phyloP scores from a whole-genome alignment of 164 flowering plant species.

The Dillenia turbinata region DNA sequence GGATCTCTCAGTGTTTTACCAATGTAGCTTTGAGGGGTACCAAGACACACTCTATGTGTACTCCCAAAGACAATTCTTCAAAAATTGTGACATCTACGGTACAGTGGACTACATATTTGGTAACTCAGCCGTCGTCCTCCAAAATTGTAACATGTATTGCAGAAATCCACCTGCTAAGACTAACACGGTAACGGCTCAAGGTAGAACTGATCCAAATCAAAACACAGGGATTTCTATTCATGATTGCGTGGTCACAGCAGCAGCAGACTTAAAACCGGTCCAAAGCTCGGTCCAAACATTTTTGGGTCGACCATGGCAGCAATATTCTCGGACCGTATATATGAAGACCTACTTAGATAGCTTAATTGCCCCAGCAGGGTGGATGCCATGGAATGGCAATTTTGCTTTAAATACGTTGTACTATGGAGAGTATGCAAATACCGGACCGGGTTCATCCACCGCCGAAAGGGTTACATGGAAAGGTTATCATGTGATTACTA shows the following conservation, averaged over 20 bases:
- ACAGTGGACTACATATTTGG: constrained; percentile 73
- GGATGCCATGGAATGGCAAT: constrained; percentile 49
- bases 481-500: constrained; percentile 30
- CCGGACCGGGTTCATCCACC: constrained; percentile 44
- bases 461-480: constrained; percentile 37
- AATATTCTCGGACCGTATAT: constrained; percentile 46
- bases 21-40: constrained; percentile 48
- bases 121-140: constrained; percentile 60
- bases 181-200: constrained; percentile 47
- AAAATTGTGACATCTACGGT: constrained; percentile 56
- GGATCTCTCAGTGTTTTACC: constrained; percentile 51
- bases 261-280: constrained; percentile 35
- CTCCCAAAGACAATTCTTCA: constrained; percentile 51
- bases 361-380: constrained; percentile 39
- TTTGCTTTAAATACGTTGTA: constrained; percentile 42
- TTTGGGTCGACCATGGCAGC: constrained; percentile 52
- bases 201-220: constrained; percentile 49
- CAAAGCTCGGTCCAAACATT: constrained; percentile 33
- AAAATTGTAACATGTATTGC: constrained; percentile 46
- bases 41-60: constrained; percentile 72
- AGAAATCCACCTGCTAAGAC: constrained; percentile 48
- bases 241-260: constrained; percentile 36
- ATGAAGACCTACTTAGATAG: constrained; percentile 34
- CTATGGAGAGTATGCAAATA: constrained; percentile 48
- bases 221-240: constrained; percentile 63